These are phyloP conservation scores for Dalechampia spathulata DNA, from an alignment of 441 rosid genomes.

Conservation along the genomic window DNA sequence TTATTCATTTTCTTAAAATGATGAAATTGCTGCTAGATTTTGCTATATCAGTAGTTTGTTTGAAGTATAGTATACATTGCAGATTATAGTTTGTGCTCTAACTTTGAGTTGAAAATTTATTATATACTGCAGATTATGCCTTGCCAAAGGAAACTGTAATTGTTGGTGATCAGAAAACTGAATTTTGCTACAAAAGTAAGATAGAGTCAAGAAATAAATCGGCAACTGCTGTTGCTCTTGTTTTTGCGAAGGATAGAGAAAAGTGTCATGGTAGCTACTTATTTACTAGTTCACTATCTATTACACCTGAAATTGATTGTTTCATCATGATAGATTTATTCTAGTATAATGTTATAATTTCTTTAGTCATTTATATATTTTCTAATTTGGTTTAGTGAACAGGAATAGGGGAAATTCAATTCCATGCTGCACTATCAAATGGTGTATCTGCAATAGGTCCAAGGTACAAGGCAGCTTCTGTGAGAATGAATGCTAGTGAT, in stretches of 20 bases:
- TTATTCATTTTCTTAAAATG: too few species aligned
- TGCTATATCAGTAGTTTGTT: neutral
- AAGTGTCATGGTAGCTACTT: constrained; percentile 44
- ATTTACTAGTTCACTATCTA: constrained; percentile 1
- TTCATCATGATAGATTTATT: neutral
- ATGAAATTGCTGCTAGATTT: too few species aligned
- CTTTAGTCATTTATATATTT: neutral
- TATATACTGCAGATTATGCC: constrained; percentile 46
- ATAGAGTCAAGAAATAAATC: constrained; percentile 21
- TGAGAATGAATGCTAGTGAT: constrained; percentile 14
- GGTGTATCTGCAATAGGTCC: constrained; percentile 62
- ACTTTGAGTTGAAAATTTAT: constrained; percentile 6
- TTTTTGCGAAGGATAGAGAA: constrained; percentile 63
- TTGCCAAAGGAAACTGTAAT: constrained; percentile 62
- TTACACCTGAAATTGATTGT: neutral
- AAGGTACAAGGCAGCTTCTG: constrained; percentile 58
- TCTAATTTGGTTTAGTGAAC: constrained; percentile 23
- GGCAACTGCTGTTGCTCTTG: constrained; percentile 41
- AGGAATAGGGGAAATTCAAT: constrained; percentile 58
- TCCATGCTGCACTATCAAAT: constrained; percentile 51
- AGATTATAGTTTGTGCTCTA: constrained; percentile 31
- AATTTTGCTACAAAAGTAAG: constrained; percentile 34
- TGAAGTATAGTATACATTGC: constrained; percentile 6
- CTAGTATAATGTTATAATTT: neutral
- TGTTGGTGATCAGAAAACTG: constrained; percentile 55